phyloP scores from a whole-genome alignment of 768 basidiomycete genomes.

The Tubosaeta brunneosetosa region DNA sequence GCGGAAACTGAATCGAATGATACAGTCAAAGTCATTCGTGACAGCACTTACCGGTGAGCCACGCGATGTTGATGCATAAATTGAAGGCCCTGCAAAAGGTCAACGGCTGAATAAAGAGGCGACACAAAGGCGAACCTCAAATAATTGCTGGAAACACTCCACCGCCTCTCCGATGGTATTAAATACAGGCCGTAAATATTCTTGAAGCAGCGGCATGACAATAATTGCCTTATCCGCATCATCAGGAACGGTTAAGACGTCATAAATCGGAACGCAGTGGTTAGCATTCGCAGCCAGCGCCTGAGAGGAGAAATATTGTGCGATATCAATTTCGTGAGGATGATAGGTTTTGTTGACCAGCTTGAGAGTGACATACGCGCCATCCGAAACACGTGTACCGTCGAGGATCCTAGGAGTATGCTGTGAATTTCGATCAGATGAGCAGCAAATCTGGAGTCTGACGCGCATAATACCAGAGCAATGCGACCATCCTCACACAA shows the following conservation, averaged over 20 bases:
- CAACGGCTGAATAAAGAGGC: too few species aligned
- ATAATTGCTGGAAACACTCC: constrained; percentile 29
- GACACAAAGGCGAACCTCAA: constrained; percentile 21
- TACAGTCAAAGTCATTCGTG: too few species aligned
- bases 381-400: constrained; percentile 26
- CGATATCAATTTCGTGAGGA: constrained; percentile 31
- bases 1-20: too few species aligned
- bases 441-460: constrained; percentile 5
- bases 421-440: too few species aligned
- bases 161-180: constrained; percentile 13
- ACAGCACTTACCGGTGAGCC: constrained; percentile 8
- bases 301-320: constrained; percentile 13
- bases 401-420: constrained; percentile 22
- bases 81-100: constrained; percentile 17
- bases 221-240: constrained; percentile 12
- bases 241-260: constrained; percentile 13
- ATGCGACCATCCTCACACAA: constrained; percentile 1
- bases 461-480: too few species aligned
- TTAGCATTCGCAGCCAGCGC: constrained; percentile 13
- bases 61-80: constrained; percentile 24
- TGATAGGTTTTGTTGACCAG: constrained; percentile 8
- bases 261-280: constrained; percentile 33
- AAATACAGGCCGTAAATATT: constrained; percentile 23
- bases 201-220: constrained; percentile 35
- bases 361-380: constrained; percentile 30